These are phyloP conservation scores for Skeletonema menzelii DNA, from an alignment of 108 stramenopile genomes.

Conservation along the genomic window DNA sequence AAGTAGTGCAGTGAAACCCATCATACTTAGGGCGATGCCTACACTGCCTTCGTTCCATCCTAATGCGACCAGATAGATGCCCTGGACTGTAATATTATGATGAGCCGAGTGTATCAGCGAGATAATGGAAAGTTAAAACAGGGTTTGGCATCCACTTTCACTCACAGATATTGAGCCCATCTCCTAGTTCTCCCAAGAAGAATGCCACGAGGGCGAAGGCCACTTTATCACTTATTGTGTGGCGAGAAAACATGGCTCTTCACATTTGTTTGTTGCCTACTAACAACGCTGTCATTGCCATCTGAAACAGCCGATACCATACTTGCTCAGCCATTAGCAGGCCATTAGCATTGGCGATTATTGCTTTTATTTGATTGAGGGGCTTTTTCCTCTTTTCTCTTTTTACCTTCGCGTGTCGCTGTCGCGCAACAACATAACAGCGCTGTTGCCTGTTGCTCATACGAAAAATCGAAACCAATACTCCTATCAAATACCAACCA, in stretches of 20 bases:
- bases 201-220: constrained; percentile 82
- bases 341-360: no score
- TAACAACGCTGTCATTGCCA: neutral
- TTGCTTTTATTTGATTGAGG: neutral
- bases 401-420: no score
- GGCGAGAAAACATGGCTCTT: neutral
- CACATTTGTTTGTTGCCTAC: neutral
- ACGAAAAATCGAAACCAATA: no score
- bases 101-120: neutral
- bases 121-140: neutral
- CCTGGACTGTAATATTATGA: constrained; percentile 53
- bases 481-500: neutral
- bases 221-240: constrained; percentile 30
- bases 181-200: constrained; percentile 78
- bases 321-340: no score
- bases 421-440: no score
- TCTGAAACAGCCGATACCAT: no score
- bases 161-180: constrained; percentile 80
- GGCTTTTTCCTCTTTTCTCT: no score
- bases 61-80: constrained; percentile 80
- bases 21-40: constrained; percentile 73
- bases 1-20: constrained; percentile 82
- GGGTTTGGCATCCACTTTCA: no score
- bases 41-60: constrained; percentile 88
- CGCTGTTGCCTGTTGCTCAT: no score